A percentile compares a stretch with the other conserved stretches of the same genome.
These are phyloP conservation scores for Umbelopsis sp. DNA, from an alignment of 192 early-diverging fungal genomes.

Conservation along the genomic window DNA sequence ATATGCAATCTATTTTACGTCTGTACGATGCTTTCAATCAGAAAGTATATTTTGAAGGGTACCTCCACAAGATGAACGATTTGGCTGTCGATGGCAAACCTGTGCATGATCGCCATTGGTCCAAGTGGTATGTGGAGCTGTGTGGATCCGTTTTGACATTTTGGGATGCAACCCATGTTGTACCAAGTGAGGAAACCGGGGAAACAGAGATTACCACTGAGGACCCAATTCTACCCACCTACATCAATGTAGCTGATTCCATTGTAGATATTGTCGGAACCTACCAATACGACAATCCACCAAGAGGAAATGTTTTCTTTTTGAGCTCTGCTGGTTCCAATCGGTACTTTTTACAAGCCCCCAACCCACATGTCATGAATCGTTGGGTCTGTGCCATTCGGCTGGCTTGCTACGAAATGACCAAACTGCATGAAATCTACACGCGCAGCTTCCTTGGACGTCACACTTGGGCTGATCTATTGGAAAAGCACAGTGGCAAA, in stretches of 20 bases:
- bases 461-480: constrained; percentile 48
- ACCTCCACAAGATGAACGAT: constrained; percentile 73
- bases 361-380: constrained; percentile 49
- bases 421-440: constrained; percentile 76
- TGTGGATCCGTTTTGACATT: constrained; percentile 68
- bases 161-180: constrained; percentile 47
- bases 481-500: constrained; percentile 44
- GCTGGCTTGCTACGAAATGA: constrained; percentile 73
- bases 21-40: constrained; percentile 68
- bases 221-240: constrained; percentile 60
- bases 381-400: constrained; percentile 74
- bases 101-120: constrained; percentile 65
- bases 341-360: constrained; percentile 61
- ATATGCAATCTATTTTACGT: constrained; percentile 48
- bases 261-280: constrained; percentile 60
- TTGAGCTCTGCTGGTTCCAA: constrained; percentile 74
- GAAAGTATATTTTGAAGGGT: constrained; percentile 70
- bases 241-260: constrained; percentile 78
- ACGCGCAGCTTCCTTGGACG: constrained; percentile 57
- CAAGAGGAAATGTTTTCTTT: constrained; percentile 57
- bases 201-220: constrained; percentile 35
- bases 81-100: constrained; percentile 61
- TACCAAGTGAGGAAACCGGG: neutral
- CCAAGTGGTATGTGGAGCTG: constrained; percentile 73
- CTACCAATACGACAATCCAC: constrained; percentile 44